These are phyloP conservation scores for Ogataea paraovalis DNA, from an alignment of 805 yeast genomes.

Conservation along the genomic window DNA sequence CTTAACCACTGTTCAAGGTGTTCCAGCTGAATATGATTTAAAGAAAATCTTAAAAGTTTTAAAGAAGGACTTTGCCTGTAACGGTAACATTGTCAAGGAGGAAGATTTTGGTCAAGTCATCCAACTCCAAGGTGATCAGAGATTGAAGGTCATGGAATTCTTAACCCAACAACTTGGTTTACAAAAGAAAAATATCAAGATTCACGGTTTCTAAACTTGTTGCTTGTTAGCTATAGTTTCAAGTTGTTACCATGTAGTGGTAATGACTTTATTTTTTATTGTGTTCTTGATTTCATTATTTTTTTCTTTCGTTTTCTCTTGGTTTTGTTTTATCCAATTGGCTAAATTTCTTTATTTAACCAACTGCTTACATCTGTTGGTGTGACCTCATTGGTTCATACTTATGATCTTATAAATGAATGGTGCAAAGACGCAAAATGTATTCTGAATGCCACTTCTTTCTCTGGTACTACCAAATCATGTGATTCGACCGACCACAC, in stretches of 20 bases:
- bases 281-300: background rate
- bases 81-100: constrained; percentile 96
- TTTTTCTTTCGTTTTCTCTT: background rate
- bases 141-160: constrained; percentile 92
- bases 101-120: constrained; percentile 94
- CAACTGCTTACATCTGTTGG: background rate
- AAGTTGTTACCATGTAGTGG: background rate
- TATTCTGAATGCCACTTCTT: background rate
- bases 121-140: constrained; percentile 98
- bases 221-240: background rate
- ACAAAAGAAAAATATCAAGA: constrained; percentile 94
- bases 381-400: background rate
- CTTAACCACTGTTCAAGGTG: constrained; percentile 96
- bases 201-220: constrained; percentile 84
- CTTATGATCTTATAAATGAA: background rate
- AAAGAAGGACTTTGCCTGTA: constrained; percentile 98
- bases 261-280: background rate
- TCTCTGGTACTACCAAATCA: no score
- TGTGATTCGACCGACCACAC: no score
- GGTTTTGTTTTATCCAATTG: background rate
- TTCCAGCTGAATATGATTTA: constrained; percentile 90
- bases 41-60: constrained; percentile 90
- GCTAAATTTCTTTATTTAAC: background rate
- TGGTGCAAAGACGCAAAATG: background rate
- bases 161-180: constrained; percentile 80